Evolutionary conservation across 2,329 filamentous ascomycete genomes (phyloP), one percentile per base, ranked within the genome.

Genomic region (Cladobotryum protrusum): DNA sequence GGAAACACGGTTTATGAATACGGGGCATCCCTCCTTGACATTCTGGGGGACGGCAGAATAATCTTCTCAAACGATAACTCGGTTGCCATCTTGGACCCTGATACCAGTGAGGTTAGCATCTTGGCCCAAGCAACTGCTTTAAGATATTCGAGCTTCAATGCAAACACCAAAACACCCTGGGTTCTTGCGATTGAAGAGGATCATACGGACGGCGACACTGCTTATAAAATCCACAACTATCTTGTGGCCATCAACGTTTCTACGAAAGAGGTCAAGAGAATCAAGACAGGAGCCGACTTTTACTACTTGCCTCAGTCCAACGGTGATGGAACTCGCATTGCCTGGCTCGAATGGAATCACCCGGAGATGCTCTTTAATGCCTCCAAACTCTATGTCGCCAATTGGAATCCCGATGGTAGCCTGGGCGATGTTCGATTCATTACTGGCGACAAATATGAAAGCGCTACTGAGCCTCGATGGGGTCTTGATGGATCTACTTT

Each of bases 271-370:
- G 66, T 73, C 2, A 66, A 59, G 24, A 58, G 69, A 1, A 56
- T 78, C 3, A 66, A 68, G 0, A 52, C 64, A 5, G 74, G 71
- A 0, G 71, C 74, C 3, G 77, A 81, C 56, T 81, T 81, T 46
- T 80, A 79, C 57, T 72, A 69, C 18, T 67, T 71, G 18, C 76
- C 77, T 0, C 69, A 69, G 14, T 79, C 75, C 54, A 76, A 69
- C 52, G 67, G 62, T 1, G 70, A 76, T 52, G 74, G 75, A 1
- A 65, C 60, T 6, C 69, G 67, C 45, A 54, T 79, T 20, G 68
- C 63, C n/a, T 81, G 77, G 77, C 64, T 76, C 12, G 72, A 80
- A 52, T 81, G 77, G 77, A 63, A 74, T 15, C 75, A 79, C 54
- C 77, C 76, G 0, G 68, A 75, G 44, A 70, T 81, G 63, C 74